Evolutionary conservation across 129 eudicot genomes (phyloP), one percentile per base, ranked within the genome.

Genomic region (Sambucus nigra): DNA sequence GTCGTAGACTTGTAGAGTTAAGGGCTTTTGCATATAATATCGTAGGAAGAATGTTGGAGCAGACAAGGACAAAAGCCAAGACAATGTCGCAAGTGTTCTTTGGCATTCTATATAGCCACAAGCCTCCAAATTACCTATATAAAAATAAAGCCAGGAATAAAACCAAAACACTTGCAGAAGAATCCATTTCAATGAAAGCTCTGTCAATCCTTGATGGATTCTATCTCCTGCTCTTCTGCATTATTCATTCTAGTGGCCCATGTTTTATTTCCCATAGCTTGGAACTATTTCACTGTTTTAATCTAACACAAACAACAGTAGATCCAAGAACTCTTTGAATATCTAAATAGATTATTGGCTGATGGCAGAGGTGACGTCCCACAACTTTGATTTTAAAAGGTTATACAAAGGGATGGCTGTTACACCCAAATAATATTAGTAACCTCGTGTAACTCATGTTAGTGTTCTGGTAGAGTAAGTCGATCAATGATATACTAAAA

Each of bases 181-280:
- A 71, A 76, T 80, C 74, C 88, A 73, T 47, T 45, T 62, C 67
- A 67, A 61, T 63, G 73, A 76, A 62, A 72, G 71, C 72, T 56
- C 73, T 65, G 71, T 53, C 76, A 60, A 76, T 57, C 68, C 64
- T 69, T 66, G 53, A 66, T 73, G 80, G 77, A 76, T 56, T 69
- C 64, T 70, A 73, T 65, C 66, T 61, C 74, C 46, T 16, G 40
- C 18, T 50, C 68, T 65, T 45, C 61, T 66, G 53, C 59, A 81
- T 77, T 61, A 70, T 64, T 74, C 79, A 70, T 29, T 65, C 47
- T 49, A 22, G 83, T 62, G 78, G 83, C 72, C 27, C 83, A 57
- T 25, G 27, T 21, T 59, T 54, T 27, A 46, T 15, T 23, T 16
- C 58, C 47, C 24, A 32, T 21, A 4, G 16, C 38, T 64, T 65